Conservation (phyloP, 306 rosid genomes). For the Trifolium fragiferum region DNA sequence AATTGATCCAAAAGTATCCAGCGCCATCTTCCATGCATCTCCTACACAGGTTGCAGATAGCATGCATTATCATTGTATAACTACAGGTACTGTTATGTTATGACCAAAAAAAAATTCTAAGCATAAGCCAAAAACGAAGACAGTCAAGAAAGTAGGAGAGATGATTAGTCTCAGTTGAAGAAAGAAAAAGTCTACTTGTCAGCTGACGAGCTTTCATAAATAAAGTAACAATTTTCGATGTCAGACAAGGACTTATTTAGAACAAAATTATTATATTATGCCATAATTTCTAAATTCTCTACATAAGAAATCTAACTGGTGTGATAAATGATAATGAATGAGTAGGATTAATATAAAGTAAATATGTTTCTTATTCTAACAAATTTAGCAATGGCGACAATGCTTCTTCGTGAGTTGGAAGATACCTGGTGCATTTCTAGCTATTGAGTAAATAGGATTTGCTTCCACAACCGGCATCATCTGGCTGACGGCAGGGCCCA, state of each 20-base stretch:
- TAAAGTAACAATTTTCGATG: no score
- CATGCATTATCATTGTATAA: conserved; percentile 24
- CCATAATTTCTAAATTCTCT: no score
- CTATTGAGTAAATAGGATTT: conserved; percentile 72
- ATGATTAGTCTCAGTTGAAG: no score
- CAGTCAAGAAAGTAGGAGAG: no score
- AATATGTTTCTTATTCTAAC: conserved; percentile 8
- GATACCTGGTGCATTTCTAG: conserved; percentile 84
- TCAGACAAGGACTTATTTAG: not conserved
- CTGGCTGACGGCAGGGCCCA: conserved; percentile 86
- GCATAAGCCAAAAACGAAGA: no score
- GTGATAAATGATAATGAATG: not conserved
- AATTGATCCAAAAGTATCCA: conserved; percentile 69
- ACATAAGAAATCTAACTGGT: not conserved
- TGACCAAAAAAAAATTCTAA: no score
- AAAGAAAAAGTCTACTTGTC: no score
- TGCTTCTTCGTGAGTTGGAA: not conserved
- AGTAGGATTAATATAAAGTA: not conserved
- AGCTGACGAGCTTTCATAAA: no score
- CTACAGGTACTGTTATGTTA: not conserved
- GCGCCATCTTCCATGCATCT: conserved; percentile 75
- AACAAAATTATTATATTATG: no score
- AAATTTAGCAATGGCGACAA: conserved; percentile 18
- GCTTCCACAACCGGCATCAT: conserved; percentile 83
- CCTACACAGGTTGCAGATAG: conserved; percentile 51